Evolutionary conservation across 345 rosid genomes (phyloP).

Genomic region (Salix purpurea): DNA sequence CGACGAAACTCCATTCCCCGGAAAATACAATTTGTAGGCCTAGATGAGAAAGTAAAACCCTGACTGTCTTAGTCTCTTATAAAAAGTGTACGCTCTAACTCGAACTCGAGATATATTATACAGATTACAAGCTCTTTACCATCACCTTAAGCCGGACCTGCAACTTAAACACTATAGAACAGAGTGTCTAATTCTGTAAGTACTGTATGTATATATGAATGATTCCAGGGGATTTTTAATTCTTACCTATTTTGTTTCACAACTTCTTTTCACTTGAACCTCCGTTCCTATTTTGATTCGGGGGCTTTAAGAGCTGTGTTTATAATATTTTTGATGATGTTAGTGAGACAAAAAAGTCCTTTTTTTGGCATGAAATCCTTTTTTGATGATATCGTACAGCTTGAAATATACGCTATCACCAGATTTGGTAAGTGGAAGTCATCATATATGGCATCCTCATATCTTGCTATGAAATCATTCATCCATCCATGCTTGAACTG

Average conservation of each 20-base stretch:
- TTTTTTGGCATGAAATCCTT: too few species aligned
- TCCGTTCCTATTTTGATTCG: constrained; percentile 27
- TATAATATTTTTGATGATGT: constrained; percentile 65
- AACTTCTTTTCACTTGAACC: neutral
- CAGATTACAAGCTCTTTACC: too few species aligned
- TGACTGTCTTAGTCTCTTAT: too few species aligned
- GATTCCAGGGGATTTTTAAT: neutral
- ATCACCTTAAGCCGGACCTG: too few species aligned
- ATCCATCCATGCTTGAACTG: neutral
- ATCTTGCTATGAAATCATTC: neutral
- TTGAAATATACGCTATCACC: neutral
- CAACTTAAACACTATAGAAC: neutral
- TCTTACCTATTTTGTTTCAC: neutral
- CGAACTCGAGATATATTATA: too few species aligned
- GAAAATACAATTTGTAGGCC: too few species aligned
- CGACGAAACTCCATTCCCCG: too few species aligned
- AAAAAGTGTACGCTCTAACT: too few species aligned
- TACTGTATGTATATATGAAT: neutral
- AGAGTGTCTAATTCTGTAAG: neutral
- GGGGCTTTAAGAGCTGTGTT: constrained; percentile 64
- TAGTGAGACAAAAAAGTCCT: constrained; percentile 27
- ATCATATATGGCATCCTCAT: neutral
- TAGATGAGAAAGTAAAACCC: too few species aligned
- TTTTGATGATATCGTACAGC: neutral
- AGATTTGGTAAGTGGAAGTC: neutral